These are phyloP conservation scores for Saxophila tyrrhenica DNA, from an alignment of 495 filamentous ascomycete species.

Conservation along the genomic window DNA sequence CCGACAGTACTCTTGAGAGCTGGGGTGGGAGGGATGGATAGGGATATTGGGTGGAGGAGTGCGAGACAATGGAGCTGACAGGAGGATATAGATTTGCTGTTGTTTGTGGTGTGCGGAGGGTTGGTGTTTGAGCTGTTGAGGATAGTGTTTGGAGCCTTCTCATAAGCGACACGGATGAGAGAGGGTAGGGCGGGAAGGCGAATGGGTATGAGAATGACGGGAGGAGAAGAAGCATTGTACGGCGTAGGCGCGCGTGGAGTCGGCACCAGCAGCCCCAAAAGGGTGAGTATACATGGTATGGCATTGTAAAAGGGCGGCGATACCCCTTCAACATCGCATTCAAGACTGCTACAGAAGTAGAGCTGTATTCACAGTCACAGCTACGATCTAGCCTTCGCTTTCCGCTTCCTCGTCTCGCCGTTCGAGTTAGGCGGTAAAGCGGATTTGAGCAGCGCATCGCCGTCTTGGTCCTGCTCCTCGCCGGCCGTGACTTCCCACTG, in stretches of 20 bases:
- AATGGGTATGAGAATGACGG: too few species aligned
- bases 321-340: too few species aligned
- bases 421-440: constrained; percentile 26
- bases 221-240: too few species aligned
- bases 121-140: constrained; percentile 72
- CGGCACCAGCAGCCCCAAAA: too few species aligned
- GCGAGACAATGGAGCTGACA: too few species aligned
- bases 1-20: not conserved
- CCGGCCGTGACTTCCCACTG: constrained; percentile 17
- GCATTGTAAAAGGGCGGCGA: too few species aligned
- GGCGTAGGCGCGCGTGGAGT: too few species aligned
- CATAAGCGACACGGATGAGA: not conserved
- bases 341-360: too few species aligned
- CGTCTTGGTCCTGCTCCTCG: constrained; percentile 22
- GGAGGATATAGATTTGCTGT: constrained; percentile 50
- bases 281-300: too few species aligned
- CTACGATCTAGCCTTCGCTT: constrained; percentile 19
- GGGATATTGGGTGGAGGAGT: too few species aligned
- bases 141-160: constrained; percentile 47
- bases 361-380: too few species aligned
- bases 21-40: not conserved
- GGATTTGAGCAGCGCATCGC: constrained; percentile 16
- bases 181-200: not conserved
- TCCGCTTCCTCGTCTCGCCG: constrained; percentile 30
- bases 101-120: constrained; percentile 75